phyloP scores from a whole-genome alignment of 2,329 filamentous ascomycete species.

The Fusarium chuoi region DNA sequence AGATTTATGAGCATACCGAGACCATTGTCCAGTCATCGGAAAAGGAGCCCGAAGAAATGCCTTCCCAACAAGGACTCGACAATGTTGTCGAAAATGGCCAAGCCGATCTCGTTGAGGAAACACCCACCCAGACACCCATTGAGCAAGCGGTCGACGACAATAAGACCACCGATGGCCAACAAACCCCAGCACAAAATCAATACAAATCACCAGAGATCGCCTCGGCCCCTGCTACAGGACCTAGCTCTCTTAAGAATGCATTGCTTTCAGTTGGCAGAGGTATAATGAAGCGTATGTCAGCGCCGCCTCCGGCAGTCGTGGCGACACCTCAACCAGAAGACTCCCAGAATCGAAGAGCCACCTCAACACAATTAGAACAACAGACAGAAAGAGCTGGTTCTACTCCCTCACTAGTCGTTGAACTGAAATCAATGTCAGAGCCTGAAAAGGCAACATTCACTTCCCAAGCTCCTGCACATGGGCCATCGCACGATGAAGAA shows the following conservation, averaged over 20 bases:
- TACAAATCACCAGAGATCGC: neutral
- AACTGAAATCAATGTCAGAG: conserved; percentile 22
- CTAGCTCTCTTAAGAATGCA: neutral
- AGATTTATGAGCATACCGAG: conserved; percentile 24
- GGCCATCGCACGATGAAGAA: neutral
- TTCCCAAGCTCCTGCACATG: neutral
- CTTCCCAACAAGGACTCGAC: neutral
- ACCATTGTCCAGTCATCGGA: conserved; percentile 35
- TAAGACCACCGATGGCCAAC: neutral
- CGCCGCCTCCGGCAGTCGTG: conserved; percentile 16
- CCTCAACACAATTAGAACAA: conserved; percentile 3
- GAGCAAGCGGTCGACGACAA: neutral
- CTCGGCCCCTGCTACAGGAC: neutral
- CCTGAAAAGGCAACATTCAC: conserved; percentile 28
- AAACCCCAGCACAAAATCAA: neutral
- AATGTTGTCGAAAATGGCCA: neutral
- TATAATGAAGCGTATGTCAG: conserved; percentile 30
- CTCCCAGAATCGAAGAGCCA: neutral
- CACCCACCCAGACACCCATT: conserved; percentile 18
- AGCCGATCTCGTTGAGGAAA: conserved; percentile 25
- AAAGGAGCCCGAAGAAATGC: conserved; percentile 5
- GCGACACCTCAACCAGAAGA: neutral
- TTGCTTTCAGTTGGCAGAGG: conserved; percentile 26
- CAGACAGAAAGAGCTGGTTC: conserved; percentile 12
- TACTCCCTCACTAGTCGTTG: conserved; percentile 30